Evolutionary conservation across 2,329 filamentous ascomycete genomes (phyloP), one percentile per base, ranked within the genome.

Genomic region (Seiridium unicorne): DNA sequence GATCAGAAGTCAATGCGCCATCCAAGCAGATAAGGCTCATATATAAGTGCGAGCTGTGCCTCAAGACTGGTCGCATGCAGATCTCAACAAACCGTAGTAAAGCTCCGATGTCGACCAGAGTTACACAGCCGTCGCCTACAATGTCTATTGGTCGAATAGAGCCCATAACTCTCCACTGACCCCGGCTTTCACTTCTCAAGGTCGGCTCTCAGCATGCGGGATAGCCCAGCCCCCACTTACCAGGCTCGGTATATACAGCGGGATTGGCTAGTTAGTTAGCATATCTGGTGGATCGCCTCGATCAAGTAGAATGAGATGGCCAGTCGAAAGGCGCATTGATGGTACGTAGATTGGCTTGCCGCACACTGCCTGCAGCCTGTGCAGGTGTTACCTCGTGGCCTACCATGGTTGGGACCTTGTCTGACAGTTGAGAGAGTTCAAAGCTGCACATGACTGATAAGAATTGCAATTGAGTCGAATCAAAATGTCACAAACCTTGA

Each of bases 201-300:
- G 55, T 60, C 62, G 58, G 62, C 44, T 59, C 51, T 44, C 51
- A 40, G 51, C 51, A 53, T 61, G 36, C 59, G 59, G 56, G 58
- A 64, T 57, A 36, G 55, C 35, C n/a, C 13, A 44, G 57, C 60
- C 64, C 63, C 63, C 61, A 62, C 64, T 61, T 61, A 59, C 63
- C 61, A 60, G 60, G 61, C 60, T 59, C 60, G 56, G 53, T 47
- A 18, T 48, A 48, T 26, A 26, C 35, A 9, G 10, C 42, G 7
- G 32, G 26, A 56, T 18, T 46, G 18, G 11, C n/a, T 35, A 6
- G 18, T 44, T 26, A 26, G 42, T 13, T 53, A 31, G 47, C 47
- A 49, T 49, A 32, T 40, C 35, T 36, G 35, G 49, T 53, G 49
- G 49, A 53, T 38, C 31, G 18, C 9, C 32, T 49, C 26, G 13